phyloP scores from a whole-genome alignment of 2,329 filamentous ascomycete genomes.

The Sarocladium kiliense region DNA sequence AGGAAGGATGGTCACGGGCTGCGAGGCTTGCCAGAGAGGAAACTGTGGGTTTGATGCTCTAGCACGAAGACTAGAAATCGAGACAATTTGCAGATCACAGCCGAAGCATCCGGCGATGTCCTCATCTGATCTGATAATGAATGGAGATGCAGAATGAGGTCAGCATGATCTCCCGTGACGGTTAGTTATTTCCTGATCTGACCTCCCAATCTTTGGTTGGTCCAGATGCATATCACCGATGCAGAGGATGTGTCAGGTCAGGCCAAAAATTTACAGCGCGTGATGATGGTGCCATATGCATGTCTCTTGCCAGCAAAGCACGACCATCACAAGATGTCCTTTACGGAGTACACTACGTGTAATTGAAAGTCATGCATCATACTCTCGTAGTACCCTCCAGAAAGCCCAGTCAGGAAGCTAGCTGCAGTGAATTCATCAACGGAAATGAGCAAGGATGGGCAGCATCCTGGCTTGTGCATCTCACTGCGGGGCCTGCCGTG shows the following conservation, averaged over 20 bases:
- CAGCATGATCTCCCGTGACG: too few relatives aligned
- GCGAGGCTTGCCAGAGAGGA: too few relatives aligned
- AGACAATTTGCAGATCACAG: too few relatives aligned
- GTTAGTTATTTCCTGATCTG: not conserved
- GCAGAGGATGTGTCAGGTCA: not conserved
- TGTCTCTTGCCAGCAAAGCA: not conserved
- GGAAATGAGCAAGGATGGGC: not conserved
- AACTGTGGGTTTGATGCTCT: too few relatives aligned
- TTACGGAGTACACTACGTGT: too few relatives aligned
- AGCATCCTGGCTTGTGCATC: not conserved
- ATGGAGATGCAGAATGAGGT: too few relatives aligned
- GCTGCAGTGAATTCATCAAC: not conserved
- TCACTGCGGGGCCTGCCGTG: not conserved
- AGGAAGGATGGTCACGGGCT: too few relatives aligned
- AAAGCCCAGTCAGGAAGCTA: too few relatives aligned
- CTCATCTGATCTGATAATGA: not conserved
- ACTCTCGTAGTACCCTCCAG: too few relatives aligned
- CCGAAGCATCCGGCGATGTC: too few relatives aligned
- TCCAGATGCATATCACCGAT: not conserved
- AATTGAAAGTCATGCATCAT: too few relatives aligned
- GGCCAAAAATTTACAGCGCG: not conserved
- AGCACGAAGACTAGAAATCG: too few relatives aligned
- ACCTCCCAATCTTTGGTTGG: not conserved
- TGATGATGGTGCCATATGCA: slow-evolving; percentile 1
- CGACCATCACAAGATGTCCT: not conserved